phyloP scores from a whole-genome alignment of 1,284 basidiomycete species.

The Fistulina hepatica region DNA sequence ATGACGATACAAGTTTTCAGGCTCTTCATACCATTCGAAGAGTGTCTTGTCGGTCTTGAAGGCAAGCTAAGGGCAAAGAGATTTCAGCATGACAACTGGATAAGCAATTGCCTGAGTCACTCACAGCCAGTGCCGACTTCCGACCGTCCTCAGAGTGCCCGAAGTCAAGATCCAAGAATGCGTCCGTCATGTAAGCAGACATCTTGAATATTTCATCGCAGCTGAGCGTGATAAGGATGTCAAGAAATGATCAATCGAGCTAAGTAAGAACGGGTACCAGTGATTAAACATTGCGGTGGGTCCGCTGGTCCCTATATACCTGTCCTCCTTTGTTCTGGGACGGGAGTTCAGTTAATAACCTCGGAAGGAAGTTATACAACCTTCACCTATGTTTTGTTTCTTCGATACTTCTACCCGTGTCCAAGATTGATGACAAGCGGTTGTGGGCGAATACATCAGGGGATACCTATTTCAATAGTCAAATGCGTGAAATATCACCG shows the following conservation, averaged over 20 bases:
- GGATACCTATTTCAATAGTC: background rate
- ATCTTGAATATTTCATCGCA: conserved; percentile 12
- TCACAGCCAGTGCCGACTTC: conserved; percentile 2
- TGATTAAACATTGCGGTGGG: background rate
- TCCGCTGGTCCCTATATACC: background rate
- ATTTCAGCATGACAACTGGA: too few species aligned
- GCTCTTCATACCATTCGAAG: conserved; percentile 5
- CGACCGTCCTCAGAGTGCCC: conserved; percentile 3
- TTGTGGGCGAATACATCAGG: conserved; percentile 18
- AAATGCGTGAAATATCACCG: conserved; percentile 11
- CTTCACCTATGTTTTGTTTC: too few species aligned
- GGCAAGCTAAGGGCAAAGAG: background rate
- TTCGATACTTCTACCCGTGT: conserved; percentile 12
- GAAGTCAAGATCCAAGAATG: conserved; percentile 7
- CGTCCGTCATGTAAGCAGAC: conserved; percentile 10
- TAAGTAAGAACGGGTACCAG: background rate
- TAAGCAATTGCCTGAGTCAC: too few species aligned
- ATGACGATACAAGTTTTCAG: conserved; percentile 10
- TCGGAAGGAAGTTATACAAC: too few species aligned
- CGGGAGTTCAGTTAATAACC: too few species aligned
- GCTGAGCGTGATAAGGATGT: conserved; percentile 3
- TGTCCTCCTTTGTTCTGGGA: too few species aligned
- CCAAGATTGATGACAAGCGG: conserved; percentile 12
- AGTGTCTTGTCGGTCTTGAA: conserved; percentile 1
- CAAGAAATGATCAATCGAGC: background rate